Evolutionary conservation across 23 red algal species (phyloP).

Genomic region (Pyropia yezoensis): DNA sequence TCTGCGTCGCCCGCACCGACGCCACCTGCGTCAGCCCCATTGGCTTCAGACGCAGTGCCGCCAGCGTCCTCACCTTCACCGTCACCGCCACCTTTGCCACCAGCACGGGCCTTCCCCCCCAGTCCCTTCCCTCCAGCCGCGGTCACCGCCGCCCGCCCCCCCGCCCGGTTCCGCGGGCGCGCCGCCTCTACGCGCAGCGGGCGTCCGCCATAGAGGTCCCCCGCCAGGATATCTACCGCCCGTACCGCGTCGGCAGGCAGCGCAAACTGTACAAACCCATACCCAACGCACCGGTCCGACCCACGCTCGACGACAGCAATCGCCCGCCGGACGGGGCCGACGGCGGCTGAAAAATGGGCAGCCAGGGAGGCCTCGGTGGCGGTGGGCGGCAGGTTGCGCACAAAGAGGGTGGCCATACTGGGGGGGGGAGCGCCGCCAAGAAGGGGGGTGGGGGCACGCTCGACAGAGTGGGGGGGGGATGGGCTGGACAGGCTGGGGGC

Average conservation of each 20-base stretch:
- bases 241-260: conserved; percentile 34
- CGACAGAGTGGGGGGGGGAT: no score
- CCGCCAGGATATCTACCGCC: conserved; percentile 25
- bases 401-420: conserved; percentile 28
- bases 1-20: no score
- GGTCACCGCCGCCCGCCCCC: background rate
- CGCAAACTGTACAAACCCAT: conserved; percentile 67
- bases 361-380: conserved; percentile 35
- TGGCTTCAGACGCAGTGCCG: no score
- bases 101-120: background rate
- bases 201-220: conserved; percentile 18
- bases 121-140: background rate
- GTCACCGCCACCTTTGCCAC: background rate
- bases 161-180: conserved; percentile 8
- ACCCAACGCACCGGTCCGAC: conserved; percentile 29
- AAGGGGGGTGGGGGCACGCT: no score
- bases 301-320: conserved; percentile 35
- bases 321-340: conserved; percentile 45
- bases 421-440: background rate
- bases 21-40: no score
- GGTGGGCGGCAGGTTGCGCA: conserved; percentile 21
- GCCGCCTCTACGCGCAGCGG: conserved; percentile 35
- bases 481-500: no score
- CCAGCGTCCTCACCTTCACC: conserved; percentile 1
- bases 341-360: conserved; percentile 20